Percentiles rank a stretch among this genome's conserved stretches.
phyloP scores from a whole-genome alignment of 2,329 filamentous ascomycete genomes.

The Aspergillus oerlinghausenensis region DNA sequence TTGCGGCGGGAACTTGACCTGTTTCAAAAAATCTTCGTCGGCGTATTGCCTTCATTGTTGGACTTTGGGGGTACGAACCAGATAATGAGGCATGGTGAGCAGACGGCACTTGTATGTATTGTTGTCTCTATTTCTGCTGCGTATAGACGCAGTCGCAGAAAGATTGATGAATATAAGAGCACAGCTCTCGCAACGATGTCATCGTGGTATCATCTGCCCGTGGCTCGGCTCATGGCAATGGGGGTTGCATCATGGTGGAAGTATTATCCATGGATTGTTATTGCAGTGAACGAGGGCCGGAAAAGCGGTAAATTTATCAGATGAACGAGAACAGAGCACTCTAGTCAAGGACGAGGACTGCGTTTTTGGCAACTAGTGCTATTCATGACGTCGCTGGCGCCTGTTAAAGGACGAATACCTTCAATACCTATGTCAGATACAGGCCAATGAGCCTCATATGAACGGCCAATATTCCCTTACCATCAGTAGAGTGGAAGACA shows the following conservation, averaged over 20 bases:
- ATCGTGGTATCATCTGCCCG: not conserved
- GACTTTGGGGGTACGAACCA: not conserved
- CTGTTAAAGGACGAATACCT: constrained; percentile 33
- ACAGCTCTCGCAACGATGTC: not conserved
- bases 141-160: constrained; percentile 47
- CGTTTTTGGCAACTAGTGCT: constrained; percentile 33
- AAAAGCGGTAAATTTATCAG: not conserved
- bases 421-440: constrained; percentile 10
- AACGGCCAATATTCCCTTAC: not conserved
- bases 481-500: constrained; percentile 1
- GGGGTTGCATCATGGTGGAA: not conserved
- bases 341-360: not conserved
- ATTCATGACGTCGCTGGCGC: constrained; percentile 38
- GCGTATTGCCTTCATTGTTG: not conserved
- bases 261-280: not conserved
- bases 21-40: not conserved
- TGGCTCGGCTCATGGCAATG: not conserved
- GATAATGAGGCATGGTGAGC: not conserved
- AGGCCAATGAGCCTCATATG: not conserved
- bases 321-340: not conserved
- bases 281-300: too few relatives aligned
- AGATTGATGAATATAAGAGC: not conserved
- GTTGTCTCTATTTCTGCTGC: constrained; percentile 38
- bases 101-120: not conserved
- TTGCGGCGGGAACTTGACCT: not conserved